These are phyloP conservation scores for Scheffersomyces insectosa DNA, from an alignment of 1,139 yeast genomes.

Conservation along the genomic window DNA sequence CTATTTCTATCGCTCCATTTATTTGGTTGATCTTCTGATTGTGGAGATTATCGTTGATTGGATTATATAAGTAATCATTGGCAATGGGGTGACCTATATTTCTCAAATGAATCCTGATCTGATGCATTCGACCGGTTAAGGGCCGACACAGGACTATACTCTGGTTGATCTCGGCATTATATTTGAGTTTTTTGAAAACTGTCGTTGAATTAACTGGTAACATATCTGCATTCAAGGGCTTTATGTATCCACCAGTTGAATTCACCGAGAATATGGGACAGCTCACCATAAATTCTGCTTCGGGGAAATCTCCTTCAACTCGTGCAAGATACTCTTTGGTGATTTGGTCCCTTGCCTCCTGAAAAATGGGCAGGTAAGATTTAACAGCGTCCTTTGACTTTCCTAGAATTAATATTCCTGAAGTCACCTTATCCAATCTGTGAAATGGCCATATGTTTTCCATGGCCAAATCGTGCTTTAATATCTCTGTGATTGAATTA, in stretches of 20 bases:
- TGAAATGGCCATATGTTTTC: slow-evolving; percentile 58
- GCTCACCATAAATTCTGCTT: slow-evolving; percentile 18
- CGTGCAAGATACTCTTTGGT: slow-evolving; percentile 59
- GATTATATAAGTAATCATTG: slow-evolving; percentile 63
- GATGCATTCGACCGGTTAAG: slow-evolving; percentile 75
- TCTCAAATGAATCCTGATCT: slow-evolving; percentile 71
- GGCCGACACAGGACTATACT: slow-evolving; percentile 68
- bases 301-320: slow-evolving; percentile 58
- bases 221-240: slow-evolving; percentile 27
- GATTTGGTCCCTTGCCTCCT: slow-evolving; percentile 34
- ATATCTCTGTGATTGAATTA: slow-evolving; percentile 62
- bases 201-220: slow-evolving; percentile 37
- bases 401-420: slow-evolving; percentile 68
- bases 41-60: slow-evolving; percentile 9
- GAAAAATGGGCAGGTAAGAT: slow-evolving; percentile 43
- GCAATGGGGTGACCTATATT: slow-evolving; percentile 67
- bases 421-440: slow-evolving; percentile 71
- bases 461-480: slow-evolving; percentile 40
- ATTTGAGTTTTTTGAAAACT: slow-evolving; percentile 26
- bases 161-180: slow-evolving; percentile 33
- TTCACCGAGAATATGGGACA: slow-evolving; percentile 42
- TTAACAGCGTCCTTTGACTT: slow-evolving; percentile 47
- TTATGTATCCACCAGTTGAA: slow-evolving; percentile 36
- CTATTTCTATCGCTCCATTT: slow-evolving; percentile 29
- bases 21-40: slow-evolving; percentile 16